phyloP scores from a whole-genome alignment of 2,329 filamentous ascomycete species.

The Nothopassalora personata region DNA sequence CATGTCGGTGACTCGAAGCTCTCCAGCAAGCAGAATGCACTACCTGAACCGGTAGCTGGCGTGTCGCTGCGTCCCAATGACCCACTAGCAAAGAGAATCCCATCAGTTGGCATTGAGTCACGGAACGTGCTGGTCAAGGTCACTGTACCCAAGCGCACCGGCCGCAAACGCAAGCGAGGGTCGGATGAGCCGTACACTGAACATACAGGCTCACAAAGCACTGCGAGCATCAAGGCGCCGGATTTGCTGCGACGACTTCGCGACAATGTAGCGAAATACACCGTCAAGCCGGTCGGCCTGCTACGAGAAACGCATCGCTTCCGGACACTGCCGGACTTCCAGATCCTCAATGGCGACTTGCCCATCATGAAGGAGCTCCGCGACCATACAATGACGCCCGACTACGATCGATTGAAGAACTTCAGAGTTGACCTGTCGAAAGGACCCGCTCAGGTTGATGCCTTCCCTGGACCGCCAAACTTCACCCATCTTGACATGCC shows the following conservation, averaged over 20 bases:
- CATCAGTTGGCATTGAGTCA: conserved; percentile 68
- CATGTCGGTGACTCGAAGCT: conserved; percentile 29
- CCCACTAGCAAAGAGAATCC: conserved; percentile 68
- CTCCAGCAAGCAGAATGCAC: conserved; percentile 17
- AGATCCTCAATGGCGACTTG: conserved; percentile 38
- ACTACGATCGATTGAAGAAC: conserved; percentile 55
- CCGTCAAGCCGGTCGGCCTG: conserved; percentile 41
- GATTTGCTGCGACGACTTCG: conserved; percentile 29
- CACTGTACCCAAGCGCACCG: conserved; percentile 79
- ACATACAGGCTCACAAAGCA: conserved; percentile 1
- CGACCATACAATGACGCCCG: conserved; percentile 64
- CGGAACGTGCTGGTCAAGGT: conserved; percentile 84
- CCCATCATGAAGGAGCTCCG: conserved; percentile 66
- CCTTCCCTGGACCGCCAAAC: conserved; percentile 26
- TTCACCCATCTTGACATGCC: conserved; percentile 29
- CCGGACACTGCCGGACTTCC: conserved; percentile 79
- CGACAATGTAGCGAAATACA: conserved; percentile 27
- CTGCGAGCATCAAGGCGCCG: conserved; percentile 22
- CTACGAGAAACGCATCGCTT: conserved; percentile 82
- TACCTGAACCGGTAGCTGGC: conserved; percentile 49
- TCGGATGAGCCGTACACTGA: conserved; percentile 51
- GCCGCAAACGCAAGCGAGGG: conserved; percentile 79
- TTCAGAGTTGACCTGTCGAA: conserved; percentile 59
- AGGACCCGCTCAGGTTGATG: conserved; percentile 61
- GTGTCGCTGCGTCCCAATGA: conserved; percentile 77